Evolutionary conservation across 805 yeast species (phyloP).

Genomic region (Brettanomyces naardenensis): DNA sequence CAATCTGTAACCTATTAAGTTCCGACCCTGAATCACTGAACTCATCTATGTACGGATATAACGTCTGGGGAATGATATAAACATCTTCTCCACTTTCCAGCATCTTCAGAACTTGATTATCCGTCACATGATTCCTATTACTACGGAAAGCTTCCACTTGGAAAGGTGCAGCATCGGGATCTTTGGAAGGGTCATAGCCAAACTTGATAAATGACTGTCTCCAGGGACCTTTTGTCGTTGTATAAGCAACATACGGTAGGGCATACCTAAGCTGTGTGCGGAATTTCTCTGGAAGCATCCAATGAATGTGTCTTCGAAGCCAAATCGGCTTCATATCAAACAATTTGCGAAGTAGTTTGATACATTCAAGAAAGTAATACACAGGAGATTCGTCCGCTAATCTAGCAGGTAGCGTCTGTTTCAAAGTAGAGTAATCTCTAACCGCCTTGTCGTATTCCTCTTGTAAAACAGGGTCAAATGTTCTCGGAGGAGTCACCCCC

Average conservation of each 20-base stretch:
- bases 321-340: slow-evolving; percentile 76
- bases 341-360: slow-evolving; percentile 34
- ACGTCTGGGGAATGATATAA: slow-evolving; percentile 20
- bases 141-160: slow-evolving; percentile 81
- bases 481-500: slow-evolving; percentile 38
- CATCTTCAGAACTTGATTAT: slow-evolving; percentile 17
- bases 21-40: slow-evolving; percentile 17
- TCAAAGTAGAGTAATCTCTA: slow-evolving; percentile 27
- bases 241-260: slow-evolving; percentile 74
- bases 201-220: slow-evolving; percentile 72
- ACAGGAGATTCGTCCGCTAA: slow-evolving; percentile 21
- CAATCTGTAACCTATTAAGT: slow-evolving; percentile 13
- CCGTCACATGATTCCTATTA: slow-evolving; percentile 23
- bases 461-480: slow-evolving; percentile 42
- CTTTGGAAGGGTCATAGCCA: slow-evolving; percentile 69
- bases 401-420: slow-evolving; percentile 14
- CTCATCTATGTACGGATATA: slow-evolving; percentile 12
- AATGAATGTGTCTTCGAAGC: slow-evolving; percentile 67
- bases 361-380: slow-evolving; percentile 33
- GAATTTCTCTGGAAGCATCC: slow-evolving; percentile 41
- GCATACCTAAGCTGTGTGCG: slow-evolving; percentile 57
- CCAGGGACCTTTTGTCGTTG: slow-evolving; percentile 91
- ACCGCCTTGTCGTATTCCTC: slow-evolving; percentile 32
- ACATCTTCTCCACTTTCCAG: slow-evolving; percentile 17
- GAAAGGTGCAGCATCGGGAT: slow-evolving; percentile 46